These are phyloP conservation scores for Raddia distichophylla DNA, from an alignment of 176 grass and related monocot species.

Conservation along the genomic window DNA sequence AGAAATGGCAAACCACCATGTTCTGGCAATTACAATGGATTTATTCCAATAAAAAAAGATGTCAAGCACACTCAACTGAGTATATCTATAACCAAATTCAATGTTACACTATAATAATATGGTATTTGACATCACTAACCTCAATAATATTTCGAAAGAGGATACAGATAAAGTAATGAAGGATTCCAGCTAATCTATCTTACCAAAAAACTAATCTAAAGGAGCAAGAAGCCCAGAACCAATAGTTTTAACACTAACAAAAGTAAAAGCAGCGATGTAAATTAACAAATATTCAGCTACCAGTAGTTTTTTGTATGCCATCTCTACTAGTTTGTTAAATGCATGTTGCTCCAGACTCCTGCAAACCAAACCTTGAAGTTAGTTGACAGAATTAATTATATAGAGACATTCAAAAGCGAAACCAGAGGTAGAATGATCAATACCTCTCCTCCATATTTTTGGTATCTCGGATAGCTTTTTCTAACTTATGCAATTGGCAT, in stretches of 20 bases:
- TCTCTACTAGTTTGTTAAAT: slow-evolving; percentile 72
- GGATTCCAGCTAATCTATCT: not conserved
- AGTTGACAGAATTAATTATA: slow-evolving; percentile 26
- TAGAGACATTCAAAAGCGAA: not conserved
- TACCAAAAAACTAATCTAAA: not conserved
- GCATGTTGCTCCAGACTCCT: slow-evolving; percentile 65
- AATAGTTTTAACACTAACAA: slow-evolving; percentile 17
- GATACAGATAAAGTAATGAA: not conserved
- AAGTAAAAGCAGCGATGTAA: slow-evolving; percentile 13
- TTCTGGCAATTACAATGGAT: too few species aligned
- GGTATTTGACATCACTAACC: not conserved
- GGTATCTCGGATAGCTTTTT: slow-evolving; percentile 53
- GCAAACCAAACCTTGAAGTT: slow-evolving; percentile 36
- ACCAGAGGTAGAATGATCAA: slow-evolving; percentile 20
- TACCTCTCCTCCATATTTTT: slow-evolving; percentile 76
- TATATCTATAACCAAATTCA: not conserved
- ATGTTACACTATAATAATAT: not conserved
- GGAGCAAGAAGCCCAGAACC: slow-evolving; percentile 6
- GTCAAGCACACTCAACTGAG: not conserved
- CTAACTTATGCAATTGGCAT: slow-evolving; percentile 52
- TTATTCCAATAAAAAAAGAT: not conserved
- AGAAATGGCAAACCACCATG: too few species aligned
- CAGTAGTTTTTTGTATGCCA: slow-evolving; percentile 66
- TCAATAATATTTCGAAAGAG: not conserved
- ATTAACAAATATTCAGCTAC: slow-evolving; percentile 52